Evolutionary conservation across 768 basidiomycete species (phyloP).

Genomic region (Hericium rajendrae): DNA sequence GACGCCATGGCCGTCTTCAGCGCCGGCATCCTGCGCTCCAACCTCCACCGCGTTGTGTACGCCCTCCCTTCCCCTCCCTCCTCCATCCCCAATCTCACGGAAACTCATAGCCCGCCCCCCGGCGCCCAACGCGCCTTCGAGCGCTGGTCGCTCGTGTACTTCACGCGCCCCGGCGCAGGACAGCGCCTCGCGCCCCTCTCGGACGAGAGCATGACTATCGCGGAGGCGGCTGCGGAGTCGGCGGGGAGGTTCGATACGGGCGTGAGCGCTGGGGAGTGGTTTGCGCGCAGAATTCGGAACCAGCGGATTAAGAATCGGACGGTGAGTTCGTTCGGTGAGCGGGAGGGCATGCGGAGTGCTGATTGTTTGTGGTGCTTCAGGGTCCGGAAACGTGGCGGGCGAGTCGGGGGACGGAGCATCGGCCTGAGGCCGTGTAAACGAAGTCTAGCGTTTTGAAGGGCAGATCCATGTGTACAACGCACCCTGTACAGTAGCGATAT

Average conservation of each 20-base stretch:
- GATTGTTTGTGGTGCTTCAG: background rate
- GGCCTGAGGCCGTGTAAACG: background rate
- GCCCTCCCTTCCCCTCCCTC: background rate
- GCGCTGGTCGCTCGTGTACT: constrained; percentile 52
- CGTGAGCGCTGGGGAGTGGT: background rate
- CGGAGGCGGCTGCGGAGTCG: background rate
- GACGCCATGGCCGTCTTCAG: constrained; percentile 24
- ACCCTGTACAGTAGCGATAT: too few species aligned
- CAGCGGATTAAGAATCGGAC: background rate
- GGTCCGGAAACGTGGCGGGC: constrained; percentile 9
- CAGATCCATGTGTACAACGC: too few species aligned
- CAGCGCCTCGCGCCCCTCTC: background rate
- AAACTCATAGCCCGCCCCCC: constrained; percentile 37
- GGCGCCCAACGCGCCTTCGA: constrained; percentile 41
- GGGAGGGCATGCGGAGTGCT: too few species aligned
- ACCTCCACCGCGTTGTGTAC: constrained; percentile 22
- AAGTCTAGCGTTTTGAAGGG: too few species aligned
- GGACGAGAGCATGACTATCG: background rate
- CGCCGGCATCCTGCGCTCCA: constrained; percentile 23
- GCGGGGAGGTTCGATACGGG: background rate
- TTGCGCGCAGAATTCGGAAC: background rate
- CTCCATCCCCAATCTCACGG: background rate
- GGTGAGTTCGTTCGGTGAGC: background rate
- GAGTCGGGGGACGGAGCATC: constrained; percentile 9
- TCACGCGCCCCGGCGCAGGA: background rate